Conservation (phyloP, 106 monocot species). For the Vanilla planifolia region DNA sequence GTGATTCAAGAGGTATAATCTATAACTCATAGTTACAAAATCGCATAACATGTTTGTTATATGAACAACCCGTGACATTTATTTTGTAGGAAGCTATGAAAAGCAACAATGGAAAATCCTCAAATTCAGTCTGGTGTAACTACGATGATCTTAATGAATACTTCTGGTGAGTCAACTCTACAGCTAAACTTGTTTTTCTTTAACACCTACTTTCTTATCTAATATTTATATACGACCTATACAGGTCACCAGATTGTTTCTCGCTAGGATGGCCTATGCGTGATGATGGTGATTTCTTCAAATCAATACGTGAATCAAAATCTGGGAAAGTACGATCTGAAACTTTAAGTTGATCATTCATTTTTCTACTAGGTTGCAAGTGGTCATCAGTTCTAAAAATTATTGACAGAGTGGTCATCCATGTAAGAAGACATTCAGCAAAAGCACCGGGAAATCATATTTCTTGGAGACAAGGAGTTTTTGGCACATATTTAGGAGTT, state of each 20-base stretch:
- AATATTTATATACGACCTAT: conserved; percentile 7
- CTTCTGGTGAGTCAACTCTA: conserved; percentile 59
- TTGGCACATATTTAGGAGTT: conserved; percentile 98
- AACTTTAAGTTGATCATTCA: neutral
- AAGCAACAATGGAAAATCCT: conserved; percentile 82
- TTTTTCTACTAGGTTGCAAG: neutral
- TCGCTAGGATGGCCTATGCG: conserved; percentile 98
- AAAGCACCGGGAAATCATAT: conserved; percentile 85
- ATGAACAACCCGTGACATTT: neutral
- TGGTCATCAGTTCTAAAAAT: conserved; percentile 3
- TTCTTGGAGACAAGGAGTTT: conserved; percentile 97
- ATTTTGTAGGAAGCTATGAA: conserved; percentile 80
- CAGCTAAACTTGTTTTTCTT: neutral
- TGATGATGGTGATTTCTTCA: conserved; percentile 89
- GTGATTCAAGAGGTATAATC: conserved; percentile 80
- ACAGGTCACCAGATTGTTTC: conserved; percentile 90
- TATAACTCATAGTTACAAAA: neutral
- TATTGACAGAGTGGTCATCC: conserved; percentile 31
- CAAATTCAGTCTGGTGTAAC: conserved; percentile 93
- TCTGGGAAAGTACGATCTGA: conserved; percentile 34
- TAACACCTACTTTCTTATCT: neutral
- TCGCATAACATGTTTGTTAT: neutral
- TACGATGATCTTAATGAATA: conserved; percentile 99
- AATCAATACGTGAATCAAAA: conserved; percentile 55
- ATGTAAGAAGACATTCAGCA: conserved; percentile 21